phyloP scores from a whole-genome alignment of 768 basidiomycete genomes.

The Leccinum ochraceum region DNA sequence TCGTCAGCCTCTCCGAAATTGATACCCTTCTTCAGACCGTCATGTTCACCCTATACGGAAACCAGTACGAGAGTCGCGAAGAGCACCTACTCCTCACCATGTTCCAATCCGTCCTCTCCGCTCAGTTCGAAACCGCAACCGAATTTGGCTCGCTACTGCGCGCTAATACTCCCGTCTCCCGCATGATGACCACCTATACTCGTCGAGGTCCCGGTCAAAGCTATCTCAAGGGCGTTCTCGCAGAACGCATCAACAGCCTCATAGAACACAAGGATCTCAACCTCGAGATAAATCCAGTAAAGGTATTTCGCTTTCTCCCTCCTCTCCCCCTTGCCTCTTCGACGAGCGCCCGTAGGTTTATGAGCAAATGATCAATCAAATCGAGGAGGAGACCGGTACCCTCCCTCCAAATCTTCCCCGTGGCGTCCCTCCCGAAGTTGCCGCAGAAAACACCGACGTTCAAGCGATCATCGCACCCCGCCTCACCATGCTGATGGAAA shows the following conservation, averaged over 20 bases:
- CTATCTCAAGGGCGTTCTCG: slow-evolving; percentile 95
- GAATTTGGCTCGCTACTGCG: slow-evolving; percentile 98
- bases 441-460: slow-evolving; percentile 91
- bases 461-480: slow-evolving; percentile 98
- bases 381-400: slow-evolving; percentile 94
- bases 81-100: slow-evolving; percentile 98
- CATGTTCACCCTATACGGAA: slow-evolving; percentile 99
- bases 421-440: slow-evolving; percentile 92
- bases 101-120: slow-evolving; percentile 98
- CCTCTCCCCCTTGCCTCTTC: background rate
- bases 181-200: slow-evolving; percentile 99
- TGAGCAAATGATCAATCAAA: slow-evolving; percentile 99
- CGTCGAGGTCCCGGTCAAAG: slow-evolving; percentile 98
- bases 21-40: slow-evolving; percentile 99
- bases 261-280: slow-evolving; percentile 99
- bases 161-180: slow-evolving; percentile 97
- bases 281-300: slow-evolving; percentile 98
- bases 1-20: slow-evolving; percentile 95
- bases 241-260: slow-evolving; percentile 96
- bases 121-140: slow-evolving; percentile 98
- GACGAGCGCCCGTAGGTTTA: slow-evolving; percentile 65
- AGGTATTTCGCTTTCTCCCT: slow-evolving; percentile 49
- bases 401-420: slow-evolving; percentile 90
- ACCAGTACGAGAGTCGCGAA: slow-evolving; percentile 98
- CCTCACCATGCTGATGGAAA: slow-evolving; percentile 99